Evolutionary conservation across 1,284 basidiomycete genomes (phyloP), one percentile per base, ranked within the genome.

Genomic region (Leccinum pseudoinsigne): DNA sequence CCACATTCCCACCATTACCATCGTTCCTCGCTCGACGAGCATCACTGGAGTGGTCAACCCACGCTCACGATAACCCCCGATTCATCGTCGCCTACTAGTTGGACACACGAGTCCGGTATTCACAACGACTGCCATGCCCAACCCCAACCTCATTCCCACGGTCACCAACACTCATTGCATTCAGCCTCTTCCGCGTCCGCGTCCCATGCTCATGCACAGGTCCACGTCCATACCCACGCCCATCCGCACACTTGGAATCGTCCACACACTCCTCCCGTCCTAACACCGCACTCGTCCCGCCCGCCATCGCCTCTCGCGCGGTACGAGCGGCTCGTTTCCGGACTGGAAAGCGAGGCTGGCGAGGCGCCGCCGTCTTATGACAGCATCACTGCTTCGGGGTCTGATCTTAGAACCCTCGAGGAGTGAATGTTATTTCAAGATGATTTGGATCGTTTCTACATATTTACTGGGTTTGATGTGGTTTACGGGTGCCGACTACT

Each of bases 291-390:
- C 31, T 14, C 64, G 3, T 73, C 72, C 16, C 65, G 64, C 12
- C 68, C 73, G 3, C 61, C 73, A 9, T 70, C 71, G 2, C 70
- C 71, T 8, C 31, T 70, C 4, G 74, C 77, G 55, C 81, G 81
- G 67, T 92, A 87, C 68, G 83, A 85, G 66, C 79, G 88, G 56
- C 80, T 91, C 12, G 81, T 90, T 53, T 82, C 84, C 3, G 89
- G 89, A 5, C 81, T 86, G 69, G 86, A 87, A 73, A 85, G 82
- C 18, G 83, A 87, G 68, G 78, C 76, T 12, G 89, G 89, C 12
- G 89, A 90, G 66, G 80, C 81, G 26, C 89, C 89, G 4, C 89
- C 89, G 4, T 76, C 82, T 26, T 91, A 91, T 68, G 82, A 83
- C 63, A 77, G 68, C 21, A 68, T 75, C 18, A 28, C 64, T 31